Evolutionary conservation across 768 basidiomycete genomes (phyloP), one percentile per base, ranked within the genome.

Genomic region (Russula virescens): DNA sequence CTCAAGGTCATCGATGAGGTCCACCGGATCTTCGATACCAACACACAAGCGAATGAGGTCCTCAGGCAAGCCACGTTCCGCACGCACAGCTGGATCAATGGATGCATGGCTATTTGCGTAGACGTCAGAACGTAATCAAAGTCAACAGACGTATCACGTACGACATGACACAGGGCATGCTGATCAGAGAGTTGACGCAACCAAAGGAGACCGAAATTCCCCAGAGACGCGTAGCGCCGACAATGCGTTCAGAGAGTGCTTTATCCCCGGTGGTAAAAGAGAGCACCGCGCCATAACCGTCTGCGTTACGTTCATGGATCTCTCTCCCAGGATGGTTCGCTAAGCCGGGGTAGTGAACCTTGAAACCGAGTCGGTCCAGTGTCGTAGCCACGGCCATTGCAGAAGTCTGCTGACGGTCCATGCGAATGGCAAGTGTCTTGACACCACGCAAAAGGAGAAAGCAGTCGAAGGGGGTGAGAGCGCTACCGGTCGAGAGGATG

Each of bases 91-190:
- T 25, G 97, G 86, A 70, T 98, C 95, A 67, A 99, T 99, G 43
- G 97, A 98, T 25, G 97, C 94, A 73, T 99, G 97, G 19, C 96
- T 96, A 67, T 16, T 53, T 18, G 38, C 26, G 49, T 55, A 51
- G 23, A 55, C 49, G 31, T 57, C 46, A 55, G 40, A 46, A 38
- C 31, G 38, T 56, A 28, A 28, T 57, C 35, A 40, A 58, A 66
- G 54, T 14, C 31, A 57, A 63, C 46, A 40, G 4, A 23, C 2
- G 47, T 18, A 16, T 28, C 6, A 89, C 95, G 77, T 75, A 98
- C 96, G 94, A 97, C 97, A 99, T 98, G 69, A 93, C 86, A 73
- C 97, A 98, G 42, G 97, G 97, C 96, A 99, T 98, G 66, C 91
- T 94, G 76, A 98, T 98, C 73, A 99, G 73, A 71, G 91, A 94